Conservation (phyloP, 2,329 filamentous ascomycete genomes). For the Laburnicola sp. region DNA sequence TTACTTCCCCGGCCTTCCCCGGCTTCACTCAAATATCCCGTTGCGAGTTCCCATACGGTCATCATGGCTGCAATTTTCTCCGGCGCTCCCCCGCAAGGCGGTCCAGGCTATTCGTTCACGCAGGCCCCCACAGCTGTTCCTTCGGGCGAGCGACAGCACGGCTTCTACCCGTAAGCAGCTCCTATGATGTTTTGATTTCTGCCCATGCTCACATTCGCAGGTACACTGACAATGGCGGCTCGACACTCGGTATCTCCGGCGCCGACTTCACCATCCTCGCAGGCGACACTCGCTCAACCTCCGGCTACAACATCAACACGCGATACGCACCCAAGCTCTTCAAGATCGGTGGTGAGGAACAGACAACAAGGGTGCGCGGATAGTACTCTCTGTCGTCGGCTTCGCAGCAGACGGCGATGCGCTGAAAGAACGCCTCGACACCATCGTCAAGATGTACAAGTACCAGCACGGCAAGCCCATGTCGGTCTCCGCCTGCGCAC, state of each 20-base stretch:
- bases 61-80: constrained; percentile 60
- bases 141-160: constrained; percentile 66
- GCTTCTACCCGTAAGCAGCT: constrained; percentile 81
- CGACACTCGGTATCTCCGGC: constrained; percentile 91
- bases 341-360: constrained; percentile 89
- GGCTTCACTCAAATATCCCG: background rate
- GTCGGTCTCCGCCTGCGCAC: constrained; percentile 90
- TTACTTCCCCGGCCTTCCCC: constrained; percentile 1
- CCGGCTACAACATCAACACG: constrained; percentile 97
- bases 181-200: background rate
- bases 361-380: constrained; percentile 79
- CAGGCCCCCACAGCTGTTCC: constrained; percentile 53
- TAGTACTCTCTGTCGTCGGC: constrained; percentile 91
- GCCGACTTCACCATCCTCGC: constrained; percentile 95
- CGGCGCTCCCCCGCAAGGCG: constrained; percentile 54
- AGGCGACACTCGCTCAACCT: constrained; percentile 92
- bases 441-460: constrained; percentile 97
- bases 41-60: background rate
- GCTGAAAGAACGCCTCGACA: constrained; percentile 89
- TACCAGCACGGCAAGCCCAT: constrained; percentile 98
- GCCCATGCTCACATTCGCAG: constrained; percentile 51
- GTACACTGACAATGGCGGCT: constrained; percentile 98
- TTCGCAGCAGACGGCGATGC: constrained; percentile 95
- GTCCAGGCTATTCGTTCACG: constrained; percentile 64
- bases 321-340: constrained; percentile 95